These are phyloP conservation scores for Clonostachys sp. DNA, from an alignment of 2,329 filamentous ascomycete species.

Conservation along the genomic window DNA sequence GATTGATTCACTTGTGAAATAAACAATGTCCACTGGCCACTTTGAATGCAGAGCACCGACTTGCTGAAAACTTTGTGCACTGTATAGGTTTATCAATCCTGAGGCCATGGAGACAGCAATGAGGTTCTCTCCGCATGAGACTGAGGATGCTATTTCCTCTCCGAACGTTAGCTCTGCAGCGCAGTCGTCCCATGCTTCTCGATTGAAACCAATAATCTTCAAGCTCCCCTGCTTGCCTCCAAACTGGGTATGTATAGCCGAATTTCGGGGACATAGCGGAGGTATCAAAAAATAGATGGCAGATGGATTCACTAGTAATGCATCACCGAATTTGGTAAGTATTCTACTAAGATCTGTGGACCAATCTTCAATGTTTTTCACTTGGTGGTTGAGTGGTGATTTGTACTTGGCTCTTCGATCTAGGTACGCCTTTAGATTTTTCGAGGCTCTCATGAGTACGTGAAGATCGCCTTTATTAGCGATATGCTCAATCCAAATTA, in stretches of 20 bases:
- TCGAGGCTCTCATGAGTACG: slow-evolving; percentile 11
- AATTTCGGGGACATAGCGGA: slow-evolving; percentile 21
- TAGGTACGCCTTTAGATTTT: slow-evolving; percentile 16
- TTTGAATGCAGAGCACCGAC: slow-evolving; percentile 1
- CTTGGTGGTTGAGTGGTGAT: slow-evolving; percentile 11
- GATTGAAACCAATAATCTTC: slow-evolving; percentile 5
- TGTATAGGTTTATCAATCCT: slow-evolving; percentile 6
- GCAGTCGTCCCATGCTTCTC: slow-evolving; percentile 11
- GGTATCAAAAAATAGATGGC: slow-evolving; percentile 27
- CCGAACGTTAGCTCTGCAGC: slow-evolving; percentile 7
- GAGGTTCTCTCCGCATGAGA: slow-evolving; percentile 6
- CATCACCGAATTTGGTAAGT: slow-evolving; percentile 20
- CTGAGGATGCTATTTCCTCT: slow-evolving; percentile 4
- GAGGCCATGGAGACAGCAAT: slow-evolving; percentile 9
- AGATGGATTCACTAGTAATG: slow-evolving; percentile 15
- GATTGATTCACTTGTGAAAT: slow-evolving; percentile 2
- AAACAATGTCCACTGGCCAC: slow-evolving; percentile 6
- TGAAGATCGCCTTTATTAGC: slow-evolving; percentile 11
- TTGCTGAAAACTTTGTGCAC: slow-evolving; percentile 7
- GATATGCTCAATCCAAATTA: slow-evolving; percentile 20
- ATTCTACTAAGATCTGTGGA: slow-evolving; percentile 20
- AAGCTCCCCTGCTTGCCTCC: slow-evolving; percentile 5
- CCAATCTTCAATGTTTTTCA: slow-evolving; percentile 18
- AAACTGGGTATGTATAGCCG: slow-evolving; percentile 8
- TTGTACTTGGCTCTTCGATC: slow-evolving; percentile 10